Base-by-base conservation (phyloP, 257 asterid species). In the Agastache rugosa region DNA sequence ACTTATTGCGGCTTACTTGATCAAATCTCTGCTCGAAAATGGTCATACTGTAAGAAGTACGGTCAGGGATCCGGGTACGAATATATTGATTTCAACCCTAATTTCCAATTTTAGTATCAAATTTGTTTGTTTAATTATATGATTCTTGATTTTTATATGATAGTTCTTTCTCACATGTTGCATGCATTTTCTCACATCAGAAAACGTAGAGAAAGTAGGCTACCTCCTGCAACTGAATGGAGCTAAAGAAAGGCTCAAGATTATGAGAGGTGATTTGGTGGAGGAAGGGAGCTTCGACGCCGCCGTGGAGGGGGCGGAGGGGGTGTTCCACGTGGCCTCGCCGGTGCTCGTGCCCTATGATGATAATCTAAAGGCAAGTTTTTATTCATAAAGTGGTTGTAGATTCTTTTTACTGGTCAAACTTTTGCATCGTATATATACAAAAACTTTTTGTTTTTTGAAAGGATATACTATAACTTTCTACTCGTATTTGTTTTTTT, bases 241-340 rank as follows among this genome's bases (percentile, higher is more conserved):
- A 72, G 96, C 99, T 42, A 87, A 82, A 77, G 98, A 90, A 78
- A 92, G 96, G 82, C 96, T 95, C 29, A 84, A 81, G 81, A 74
- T 92, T 20, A 41, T 89, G 84, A 89, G 83, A 87, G 96, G 93
- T 82, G 93, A 95, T 64, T 75, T 92, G 68, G 3, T 85, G 72
- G 81, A 71, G 12, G 98, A 92, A 72, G 98, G 93, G 41, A 92
- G 98, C 84, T 90, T 95, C 69, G 96, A 92, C 55, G 80, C 87
- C 64, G 99, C 96, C 0, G 84, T 95, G 75, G 81, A 80, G 1
- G 96, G 99, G 29, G 98, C 83, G 0, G 88, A 92, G 39, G 98
- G 99, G 23, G 98, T 95, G 4, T 92, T 95, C 85, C 98, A 95
- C 79, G 85, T 96, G 3, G 96, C 98, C 1, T 89, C 99, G 20